Evolutionary conservation across 306 rosid species (phyloP), one percentile per base, ranked within the genome.

Genomic region (Carpinus fangiana): DNA sequence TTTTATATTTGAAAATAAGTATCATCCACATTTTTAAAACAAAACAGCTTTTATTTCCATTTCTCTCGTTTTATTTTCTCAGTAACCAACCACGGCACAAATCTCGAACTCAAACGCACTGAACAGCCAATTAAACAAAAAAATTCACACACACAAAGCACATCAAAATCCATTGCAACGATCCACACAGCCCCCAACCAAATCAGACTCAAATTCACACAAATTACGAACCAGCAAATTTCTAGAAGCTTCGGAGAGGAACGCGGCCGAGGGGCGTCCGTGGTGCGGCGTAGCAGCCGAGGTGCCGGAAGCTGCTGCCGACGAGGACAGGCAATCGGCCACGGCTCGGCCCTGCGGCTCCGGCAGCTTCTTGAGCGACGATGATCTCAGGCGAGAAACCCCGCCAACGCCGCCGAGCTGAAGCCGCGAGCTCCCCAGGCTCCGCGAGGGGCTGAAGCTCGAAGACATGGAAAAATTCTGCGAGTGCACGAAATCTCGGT

Each of bases 331-430:
- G 72, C 97, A 96, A 75, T 96, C 98, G 69, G 98, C 96, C 57
- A 96, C 88, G 73, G 98, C 90, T 38, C 96, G 88, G 11, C 92
- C 89, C 50, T 93, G 81, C 28, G 99, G 99, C 80, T 96, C 99
- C 21, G 99, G 99, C 46, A 93, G 90, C 89, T 91, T 91, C 92
- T 81, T 93, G 62, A 70, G 21, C 28, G 90, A 78, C 21, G 97
- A 96, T 59, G 99, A 93, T 93, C 98, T 93, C 85, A 93, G 81
- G 73, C 98, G 84, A 23, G 98, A 87, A 11, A 93, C 55, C 9
- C 90, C 84, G 11, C 90, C 90, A 2, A 68, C 76, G 17, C 87
- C 87, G 26, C 82, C 83, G 41, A 83, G 79, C 79, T 82, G 97
- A 38, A 86, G 87, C 82, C 93, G 73, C 28, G 87, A 82, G 78